Percentiles rank a stretch among this genome's conserved stretches.
These are phyloP conservation scores for Phaeosphaeriaceae sp. DNA, from an alignment of 2,329 filamentous ascomycete species.

Conservation along the genomic window DNA sequence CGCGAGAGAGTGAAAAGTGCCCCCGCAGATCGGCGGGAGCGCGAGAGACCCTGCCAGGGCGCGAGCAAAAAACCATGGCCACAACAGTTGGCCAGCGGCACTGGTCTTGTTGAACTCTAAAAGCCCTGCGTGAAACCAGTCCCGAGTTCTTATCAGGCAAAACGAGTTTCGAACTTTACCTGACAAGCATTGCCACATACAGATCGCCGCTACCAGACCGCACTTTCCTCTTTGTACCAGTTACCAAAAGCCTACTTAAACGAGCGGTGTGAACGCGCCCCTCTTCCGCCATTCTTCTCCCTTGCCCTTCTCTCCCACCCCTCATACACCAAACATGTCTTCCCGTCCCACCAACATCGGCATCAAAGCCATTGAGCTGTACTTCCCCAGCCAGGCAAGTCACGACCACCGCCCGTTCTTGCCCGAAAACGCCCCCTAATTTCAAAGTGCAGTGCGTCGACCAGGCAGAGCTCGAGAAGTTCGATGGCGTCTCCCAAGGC, in stretches of 20 bases:
- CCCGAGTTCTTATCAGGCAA: conserved; percentile 25
- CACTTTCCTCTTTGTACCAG: conserved; percentile 43
- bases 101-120: conserved; percentile 34
- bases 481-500: conserved; percentile 60
- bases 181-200: conserved; percentile 38
- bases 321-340: conserved; percentile 48
- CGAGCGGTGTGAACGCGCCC: conserved; percentile 45
- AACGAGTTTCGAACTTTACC: conserved; percentile 1
- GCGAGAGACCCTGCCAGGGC: conserved; percentile 7
- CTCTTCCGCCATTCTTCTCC: conserved; percentile 26
- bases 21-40: conserved; percentile 4
- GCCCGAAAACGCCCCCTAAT: conserved; percentile 18
- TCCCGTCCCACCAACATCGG: conserved; percentile 58
- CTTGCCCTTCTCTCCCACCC: conserved; percentile 19
- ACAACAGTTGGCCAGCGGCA: conserved; percentile 19
- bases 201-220: conserved; percentile 45
- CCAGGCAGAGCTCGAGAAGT: conserved; percentile 61
- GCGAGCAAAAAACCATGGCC: conserved; percentile 9
- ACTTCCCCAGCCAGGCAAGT: conserved; percentile 61
- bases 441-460: conserved; percentile 56
- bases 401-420: conserved; percentile 6
- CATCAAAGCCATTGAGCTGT: conserved; percentile 63
- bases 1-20: neutral
- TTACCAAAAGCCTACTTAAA: conserved; percentile 37
- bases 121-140: conserved; percentile 31